Evolutionary conservation across 768 basidiomycete genomes (phyloP), one percentile per base, ranked within the genome.

Genomic region (Mycena alexandri): DNA sequence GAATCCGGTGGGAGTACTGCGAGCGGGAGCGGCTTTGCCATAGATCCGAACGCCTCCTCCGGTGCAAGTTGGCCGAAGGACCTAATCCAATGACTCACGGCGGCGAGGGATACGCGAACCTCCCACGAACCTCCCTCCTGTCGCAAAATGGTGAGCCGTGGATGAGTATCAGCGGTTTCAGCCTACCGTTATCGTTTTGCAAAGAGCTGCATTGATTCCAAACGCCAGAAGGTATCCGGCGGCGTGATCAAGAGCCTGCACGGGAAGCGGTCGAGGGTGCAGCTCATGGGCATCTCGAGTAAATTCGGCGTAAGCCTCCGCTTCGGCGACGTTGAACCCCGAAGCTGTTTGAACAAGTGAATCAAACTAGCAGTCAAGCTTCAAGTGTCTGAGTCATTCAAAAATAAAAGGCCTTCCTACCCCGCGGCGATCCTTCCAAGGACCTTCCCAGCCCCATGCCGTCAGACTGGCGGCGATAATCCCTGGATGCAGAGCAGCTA

Each of bases 101-200:
- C 84, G 36, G 85, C 86, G 1, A 90, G 81, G 6, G 89, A 89
- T 14, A 89, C 87, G 8, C 83, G 84, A 0, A 90, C 86, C 72
- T 86, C 85, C 82, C 84, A 89, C 6, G 87, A 87, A 10, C 88
- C 87, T 22, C 89, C 89, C 63, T 87, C 85, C 88, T 89, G 65
- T 25, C 12, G 36, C 38, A 48, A 16, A 22, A 48, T 57, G 14
- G 41, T 36, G 50, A 65, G 38, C 22, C n/a, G 29, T 29, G 21
- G 5, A 24, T 38, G 8, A 29, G 17, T 7, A 47, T n/a, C 59
- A 46, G 17, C 33, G 16, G 16, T 8, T 68, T 63, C 34, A 13
- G 73, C 79, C 56, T 63, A 87, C 87, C 0, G 78, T 86, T 21
- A 89, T 79, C 5, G 83, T 86, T 70, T 80, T 85, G 63, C 82